Base-by-base conservation (phyloP, 1,284 basidiomycete species). In the Mycosarcoma mackinlayi region DNA sequence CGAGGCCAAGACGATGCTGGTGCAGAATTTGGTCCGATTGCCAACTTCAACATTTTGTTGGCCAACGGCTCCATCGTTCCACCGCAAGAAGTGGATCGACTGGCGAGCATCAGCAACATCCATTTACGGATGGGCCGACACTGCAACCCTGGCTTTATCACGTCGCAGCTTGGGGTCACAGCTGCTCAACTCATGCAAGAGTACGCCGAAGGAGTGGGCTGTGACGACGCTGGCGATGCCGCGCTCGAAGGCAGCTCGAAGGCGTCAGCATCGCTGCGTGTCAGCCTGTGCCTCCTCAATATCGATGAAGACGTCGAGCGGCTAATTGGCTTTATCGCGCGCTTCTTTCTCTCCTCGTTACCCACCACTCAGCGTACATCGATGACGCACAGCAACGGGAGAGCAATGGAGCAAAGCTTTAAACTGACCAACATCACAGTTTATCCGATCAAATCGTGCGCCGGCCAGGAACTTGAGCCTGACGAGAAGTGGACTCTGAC, bases 401-500 rank as follows among this genome's bases (percentile, higher is more conserved):
- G 13, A 23, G 16, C 18, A 11, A 23, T 18, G 19, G 44, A 50
- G 41, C 49, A 23, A 33, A 37, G 24, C 16, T 62, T 63, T 21
- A 33, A 57, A 24, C 37, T 73, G 50, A 33, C 58, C n/a, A 62
- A 50, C 33, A 61, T 69, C 48, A 63, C 62, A 6, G 41, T 76
- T 9, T 76, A 71, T 34, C 74, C 74, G 38, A 69, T 76, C 67
- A 76, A 76, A 56, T 74, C 71, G 13, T 76, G 74, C 25, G 53
- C 71, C 2, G 70, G 67, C 11, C 74, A 76, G 31, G 28, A 60
- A 8, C 50, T 75, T 2, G 23, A n/a, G 11, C 33, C 19, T 1
- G 51, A 50, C 14, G 49, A 64, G 37, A 28, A 31, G 19, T 76
- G 74, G 74, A 34, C 35, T 10, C 25, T 76, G 27, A 74, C 66